A percentile compares a stretch with the other conserved stretches of the same genome.
These are phyloP conservation scores for Allium sativum DNA, from an alignment of 106 monocot species.

Conservation along the genomic window DNA sequence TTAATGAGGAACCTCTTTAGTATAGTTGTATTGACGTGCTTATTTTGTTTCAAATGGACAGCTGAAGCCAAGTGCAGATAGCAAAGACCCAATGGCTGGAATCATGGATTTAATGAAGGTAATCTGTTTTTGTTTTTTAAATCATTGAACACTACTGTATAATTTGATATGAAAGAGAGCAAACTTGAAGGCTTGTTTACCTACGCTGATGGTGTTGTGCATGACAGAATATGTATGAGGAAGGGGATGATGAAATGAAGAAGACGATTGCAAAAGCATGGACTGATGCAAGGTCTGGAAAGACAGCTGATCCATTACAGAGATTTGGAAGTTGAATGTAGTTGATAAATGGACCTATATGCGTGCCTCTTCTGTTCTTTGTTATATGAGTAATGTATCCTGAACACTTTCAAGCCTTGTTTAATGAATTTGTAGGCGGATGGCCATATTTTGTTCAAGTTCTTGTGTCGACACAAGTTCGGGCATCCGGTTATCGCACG, in stretches of 20 bases:
- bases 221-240: constrained; percentile 88
- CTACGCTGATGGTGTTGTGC: background rate
- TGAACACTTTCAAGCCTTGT: no score
- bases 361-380: no score
- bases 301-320: constrained; percentile 43
- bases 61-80: constrained; percentile 62
- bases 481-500: no score
- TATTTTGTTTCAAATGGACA: constrained; percentile 15
- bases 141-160: no score
- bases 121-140: background rate
- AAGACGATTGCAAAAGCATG: constrained; percentile 90
- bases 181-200: background rate
- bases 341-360: no score
- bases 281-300: constrained; percentile 79
- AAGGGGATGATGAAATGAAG: constrained; percentile 92
- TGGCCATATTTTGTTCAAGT: no score
- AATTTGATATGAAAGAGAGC: no score
- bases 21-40: background rate
- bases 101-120: constrained; percentile 96
- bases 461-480: no score
- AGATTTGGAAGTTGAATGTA: constrained; percentile 5
- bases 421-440: no score
- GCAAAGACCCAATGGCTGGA: constrained; percentile 92
- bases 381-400: no score
- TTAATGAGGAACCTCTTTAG: no score